These are phyloP conservation scores for Astragalus glycyphyllos DNA, from an alignment of 306 rosid species.

Conservation along the genomic window DNA sequence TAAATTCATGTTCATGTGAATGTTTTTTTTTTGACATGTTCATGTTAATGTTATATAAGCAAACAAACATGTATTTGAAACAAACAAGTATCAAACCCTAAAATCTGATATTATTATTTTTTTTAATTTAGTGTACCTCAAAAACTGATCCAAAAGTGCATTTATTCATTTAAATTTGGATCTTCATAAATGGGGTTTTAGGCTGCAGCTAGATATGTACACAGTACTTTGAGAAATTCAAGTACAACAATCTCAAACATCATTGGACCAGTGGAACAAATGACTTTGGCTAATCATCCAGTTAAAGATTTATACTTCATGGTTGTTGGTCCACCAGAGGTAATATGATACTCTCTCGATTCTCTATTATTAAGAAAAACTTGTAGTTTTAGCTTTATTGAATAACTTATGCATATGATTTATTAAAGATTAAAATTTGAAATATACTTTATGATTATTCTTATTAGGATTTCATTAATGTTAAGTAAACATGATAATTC, in stretches of 20 bases:
- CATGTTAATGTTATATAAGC: too few relatives aligned
- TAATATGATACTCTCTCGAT: too few relatives aligned
- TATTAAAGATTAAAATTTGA: too few relatives aligned
- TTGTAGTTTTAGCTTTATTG: too few relatives aligned
- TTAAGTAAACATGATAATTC: too few relatives aligned
- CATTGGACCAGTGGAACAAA: constrained; percentile 61
- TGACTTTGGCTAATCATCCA: constrained; percentile 53
- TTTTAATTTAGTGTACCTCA: background rate
- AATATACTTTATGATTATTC: too few relatives aligned
- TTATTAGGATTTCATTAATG: too few relatives aligned
- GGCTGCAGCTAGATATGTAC: constrained; percentile 54
- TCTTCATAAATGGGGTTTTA: background rate
- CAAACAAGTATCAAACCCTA: background rate
- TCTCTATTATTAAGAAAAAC: too few relatives aligned
- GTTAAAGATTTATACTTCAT: constrained; percentile 54
- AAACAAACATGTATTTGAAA: too few relatives aligned
- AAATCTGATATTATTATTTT: background rate
- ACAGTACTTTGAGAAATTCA: constrained; percentile 46
- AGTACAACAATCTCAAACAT: constrained; percentile 56
- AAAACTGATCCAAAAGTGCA: background rate
- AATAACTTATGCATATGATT: too few relatives aligned
- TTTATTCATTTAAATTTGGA: background rate
- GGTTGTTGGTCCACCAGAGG: constrained; percentile 60
- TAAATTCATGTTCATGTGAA: too few relatives aligned
- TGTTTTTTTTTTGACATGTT: too few relatives aligned